Evolutionary conservation across 768 basidiomycete species (phyloP).

Genomic region (Rubroboletus satanas): DNA sequence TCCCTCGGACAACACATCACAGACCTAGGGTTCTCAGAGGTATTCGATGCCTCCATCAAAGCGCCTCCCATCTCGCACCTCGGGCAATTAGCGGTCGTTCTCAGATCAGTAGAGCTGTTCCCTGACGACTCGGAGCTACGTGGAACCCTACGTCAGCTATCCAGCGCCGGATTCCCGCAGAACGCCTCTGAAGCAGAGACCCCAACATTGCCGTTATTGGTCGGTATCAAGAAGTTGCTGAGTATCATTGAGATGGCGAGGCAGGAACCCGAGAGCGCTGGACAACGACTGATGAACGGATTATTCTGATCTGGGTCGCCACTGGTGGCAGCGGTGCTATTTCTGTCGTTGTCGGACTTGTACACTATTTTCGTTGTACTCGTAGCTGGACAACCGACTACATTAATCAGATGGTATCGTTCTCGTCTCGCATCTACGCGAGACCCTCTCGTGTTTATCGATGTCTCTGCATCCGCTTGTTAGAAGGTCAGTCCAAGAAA

Average conservation of each 20-base stretch:
- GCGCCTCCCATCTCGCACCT: slow-evolving; percentile 80
- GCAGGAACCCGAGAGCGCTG: slow-evolving; percentile 86
- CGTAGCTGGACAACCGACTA: not conserved
- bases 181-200: slow-evolving; percentile 41
- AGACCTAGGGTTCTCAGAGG: slow-evolving; percentile 85
- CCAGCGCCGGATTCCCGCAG: slow-evolving; percentile 65
- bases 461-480: not conserved
- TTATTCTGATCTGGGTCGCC: slow-evolving; percentile 38
- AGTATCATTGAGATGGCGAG: slow-evolving; percentile 94
- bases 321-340: not conserved
- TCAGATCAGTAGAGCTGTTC: slow-evolving; percentile 81
- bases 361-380: slow-evolving; percentile 3
- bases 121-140: slow-evolving; percentile 45
- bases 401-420: not conserved
- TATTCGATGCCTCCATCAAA: slow-evolving; percentile 83
- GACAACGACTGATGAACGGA: slow-evolving; percentile 61
- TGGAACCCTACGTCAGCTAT: slow-evolving; percentile 60
- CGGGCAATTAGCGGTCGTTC: slow-evolving; percentile 65
- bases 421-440: not conserved
- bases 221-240: slow-evolving; percentile 93
- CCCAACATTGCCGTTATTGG: slow-evolving; percentile 51
- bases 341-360: slow-evolving; percentile 7
- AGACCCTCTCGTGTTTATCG: not conserved
- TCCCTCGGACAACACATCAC: slow-evolving; percentile 81
- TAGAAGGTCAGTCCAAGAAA: slow-evolving; percentile 5